Evolutionary conservation across 495 filamentous ascomycete genomes (phyloP).

Genomic region (Hyphodiscus hymeniophilus): DNA sequence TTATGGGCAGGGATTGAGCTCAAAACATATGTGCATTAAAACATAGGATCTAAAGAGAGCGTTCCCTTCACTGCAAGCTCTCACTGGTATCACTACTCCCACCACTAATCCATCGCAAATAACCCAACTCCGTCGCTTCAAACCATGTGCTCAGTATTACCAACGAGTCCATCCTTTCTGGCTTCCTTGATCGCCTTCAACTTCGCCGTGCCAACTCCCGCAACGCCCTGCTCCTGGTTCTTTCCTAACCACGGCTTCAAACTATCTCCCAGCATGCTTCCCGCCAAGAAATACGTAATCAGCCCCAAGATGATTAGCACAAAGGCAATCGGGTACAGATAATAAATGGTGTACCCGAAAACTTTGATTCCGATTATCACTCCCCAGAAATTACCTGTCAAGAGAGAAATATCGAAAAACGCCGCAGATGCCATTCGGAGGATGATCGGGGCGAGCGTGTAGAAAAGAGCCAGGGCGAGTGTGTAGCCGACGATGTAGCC

Average conservation of each 20-base stretch:
- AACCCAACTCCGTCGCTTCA: neutral
- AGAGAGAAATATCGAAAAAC: slow-evolving; percentile 91
- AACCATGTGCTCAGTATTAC: neutral
- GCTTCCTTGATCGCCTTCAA: slow-evolving; percentile 58
- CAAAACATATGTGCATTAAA: too few relatives aligned
- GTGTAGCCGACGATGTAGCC: slow-evolving; percentile 88
- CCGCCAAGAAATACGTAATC: slow-evolving; percentile 74
- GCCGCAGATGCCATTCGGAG: slow-evolving; percentile 83
- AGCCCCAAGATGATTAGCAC: slow-evolving; percentile 79
- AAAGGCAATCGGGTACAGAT: slow-evolving; percentile 93
- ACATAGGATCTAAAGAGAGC: too few relatives aligned
- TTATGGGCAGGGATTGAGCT: too few relatives aligned
- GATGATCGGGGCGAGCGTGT: slow-evolving; percentile 75
- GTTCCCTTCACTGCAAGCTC: too few relatives aligned
- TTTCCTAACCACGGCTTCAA: slow-evolving; percentile 91
- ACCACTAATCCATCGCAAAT: too few relatives aligned
- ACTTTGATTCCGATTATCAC: slow-evolving; percentile 82
- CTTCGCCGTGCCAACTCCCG: slow-evolving; percentile 83
- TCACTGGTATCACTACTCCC: too few relatives aligned
- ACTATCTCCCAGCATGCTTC: slow-evolving; percentile 72
- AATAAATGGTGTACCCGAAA: slow-evolving; percentile 74
- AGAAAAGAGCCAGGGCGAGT: slow-evolving; percentile 72
- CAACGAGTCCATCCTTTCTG: slow-evolving; percentile 13
- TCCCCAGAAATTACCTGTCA: slow-evolving; percentile 97
- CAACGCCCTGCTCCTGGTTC: slow-evolving; percentile 73